phyloP scores from a whole-genome alignment of 1,284 basidiomycete species.

The Sanghuangporus baumii region DNA sequence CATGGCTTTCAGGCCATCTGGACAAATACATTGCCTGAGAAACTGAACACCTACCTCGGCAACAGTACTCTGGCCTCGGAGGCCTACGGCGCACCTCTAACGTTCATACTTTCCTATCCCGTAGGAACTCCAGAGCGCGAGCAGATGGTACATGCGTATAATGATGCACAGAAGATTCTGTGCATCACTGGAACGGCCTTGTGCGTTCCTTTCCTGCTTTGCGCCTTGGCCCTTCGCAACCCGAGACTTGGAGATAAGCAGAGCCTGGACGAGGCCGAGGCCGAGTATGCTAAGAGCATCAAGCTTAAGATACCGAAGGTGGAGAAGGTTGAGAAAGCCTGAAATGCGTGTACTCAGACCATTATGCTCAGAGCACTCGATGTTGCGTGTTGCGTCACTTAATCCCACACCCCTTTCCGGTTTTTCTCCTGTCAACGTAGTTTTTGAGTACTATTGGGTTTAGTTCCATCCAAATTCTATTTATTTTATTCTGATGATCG shows the following conservation, averaged over 20 bases:
- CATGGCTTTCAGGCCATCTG: slow-evolving; percentile 27
- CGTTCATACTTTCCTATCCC: slow-evolving; percentile 26
- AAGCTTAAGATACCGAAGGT: neutral
- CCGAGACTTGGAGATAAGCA: slow-evolving; percentile 16
- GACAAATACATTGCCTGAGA: slow-evolving; percentile 31
- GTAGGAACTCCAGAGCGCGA: slow-evolving; percentile 29
- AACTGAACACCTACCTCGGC: slow-evolving; percentile 23
- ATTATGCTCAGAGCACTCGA: no score
- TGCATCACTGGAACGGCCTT: slow-evolving; percentile 19
- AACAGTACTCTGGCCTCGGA: slow-evolving; percentile 27
- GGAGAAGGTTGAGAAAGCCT: neutral
- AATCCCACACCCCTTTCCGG: no score
- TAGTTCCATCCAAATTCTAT: no score
- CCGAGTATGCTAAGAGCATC: neutral
- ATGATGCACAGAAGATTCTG: slow-evolving; percentile 14
- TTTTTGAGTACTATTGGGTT: neutral
- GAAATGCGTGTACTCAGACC: neutral
- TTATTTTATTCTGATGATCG: no score
- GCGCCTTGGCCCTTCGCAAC: slow-evolving; percentile 14
- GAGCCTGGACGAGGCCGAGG: slow-evolving; percentile 10
- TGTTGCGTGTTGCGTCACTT: no score
- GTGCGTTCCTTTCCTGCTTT: slow-evolving; percentile 15
- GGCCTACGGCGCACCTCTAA: slow-evolving; percentile 30
- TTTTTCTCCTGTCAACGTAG: neutral
- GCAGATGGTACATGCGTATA: slow-evolving; percentile 20